phyloP scores from a whole-genome alignment of 176 grass and related monocot genomes.

The Eleusine indica region DNA sequence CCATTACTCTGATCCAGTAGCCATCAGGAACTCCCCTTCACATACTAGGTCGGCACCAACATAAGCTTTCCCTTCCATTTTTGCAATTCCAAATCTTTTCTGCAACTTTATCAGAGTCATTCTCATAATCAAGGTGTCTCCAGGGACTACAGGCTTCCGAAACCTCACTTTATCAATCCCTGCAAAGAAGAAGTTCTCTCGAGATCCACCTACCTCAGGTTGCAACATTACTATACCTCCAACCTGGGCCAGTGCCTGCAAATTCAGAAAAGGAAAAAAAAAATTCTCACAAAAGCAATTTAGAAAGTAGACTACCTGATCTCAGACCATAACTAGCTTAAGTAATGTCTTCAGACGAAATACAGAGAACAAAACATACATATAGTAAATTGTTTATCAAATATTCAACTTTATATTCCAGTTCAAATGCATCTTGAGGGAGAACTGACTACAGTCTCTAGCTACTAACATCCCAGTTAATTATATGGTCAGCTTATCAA shows the following conservation, averaged over 20 bases:
- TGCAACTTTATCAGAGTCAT: constrained; percentile 90
- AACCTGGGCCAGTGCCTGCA: constrained; percentile 92
- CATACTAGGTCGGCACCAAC: constrained; percentile 89
- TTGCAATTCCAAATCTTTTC: constrained; percentile 89
- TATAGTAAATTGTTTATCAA: not conserved
- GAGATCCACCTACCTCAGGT: constrained; percentile 89
- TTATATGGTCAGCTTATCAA: constrained; percentile 40
- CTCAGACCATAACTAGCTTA: no score
- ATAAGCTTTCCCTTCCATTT: constrained; percentile 97
- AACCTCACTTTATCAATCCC: constrained; percentile 93
- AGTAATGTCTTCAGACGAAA: no score
- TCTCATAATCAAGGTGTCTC: constrained; percentile 91
- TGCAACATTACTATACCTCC: constrained; percentile 91
- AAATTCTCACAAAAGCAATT: not conserved
- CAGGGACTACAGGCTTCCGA: constrained; percentile 87
- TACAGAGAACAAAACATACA: not conserved
- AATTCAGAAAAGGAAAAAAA: not conserved
- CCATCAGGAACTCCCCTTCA: constrained; percentile 74
- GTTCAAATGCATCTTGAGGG: not conserved
- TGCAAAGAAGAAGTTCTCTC: constrained; percentile 89
- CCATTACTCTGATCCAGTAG: constrained; percentile 40
- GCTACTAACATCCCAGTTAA: constrained; percentile 21
- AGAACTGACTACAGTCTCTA: not conserved
- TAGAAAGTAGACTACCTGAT: not conserved
- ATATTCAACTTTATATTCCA: not conserved